Evolutionary conservation across 2,329 filamentous ascomycete species (phyloP).

Genomic region (Sphaerulina vaccinii): DNA sequence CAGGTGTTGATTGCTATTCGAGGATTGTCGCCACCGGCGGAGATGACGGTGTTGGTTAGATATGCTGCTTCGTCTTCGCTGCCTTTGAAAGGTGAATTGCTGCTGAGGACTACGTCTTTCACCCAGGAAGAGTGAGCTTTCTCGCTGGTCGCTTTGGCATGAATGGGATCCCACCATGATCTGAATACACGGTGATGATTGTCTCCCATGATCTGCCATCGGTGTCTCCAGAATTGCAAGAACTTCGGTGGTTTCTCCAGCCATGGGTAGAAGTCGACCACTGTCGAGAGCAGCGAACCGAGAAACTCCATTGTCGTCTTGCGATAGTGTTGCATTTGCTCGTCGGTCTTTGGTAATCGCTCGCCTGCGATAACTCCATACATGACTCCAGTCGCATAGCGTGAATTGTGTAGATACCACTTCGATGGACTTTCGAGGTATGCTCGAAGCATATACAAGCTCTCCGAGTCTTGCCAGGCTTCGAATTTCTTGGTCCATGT

Average conservation of each 20-base stretch:
- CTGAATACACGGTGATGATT: constrained; percentile 10
- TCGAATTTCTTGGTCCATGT: constrained; percentile 14
- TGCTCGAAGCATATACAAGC: constrained; percentile 6
- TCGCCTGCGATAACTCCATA: constrained; percentile 13
- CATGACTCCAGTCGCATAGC: constrained; percentile 16
- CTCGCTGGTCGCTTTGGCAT: background rate
- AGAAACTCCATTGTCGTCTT: constrained; percentile 17
- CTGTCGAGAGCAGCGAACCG: constrained; percentile 7
- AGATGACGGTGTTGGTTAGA: constrained; percentile 18
- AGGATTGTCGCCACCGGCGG: constrained; percentile 18
- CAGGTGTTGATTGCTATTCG: constrained; percentile 18
- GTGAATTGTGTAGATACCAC: constrained; percentile 15
- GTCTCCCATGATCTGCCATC: constrained; percentile 9
- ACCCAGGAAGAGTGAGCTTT: constrained; percentile 9
- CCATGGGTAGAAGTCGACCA: constrained; percentile 18
- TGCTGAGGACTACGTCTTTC: constrained; percentile 10
- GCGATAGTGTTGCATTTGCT: constrained; percentile 13
- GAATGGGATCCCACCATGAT: constrained; percentile 15
- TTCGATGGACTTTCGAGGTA: constrained; percentile 2
- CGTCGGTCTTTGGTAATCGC: constrained; percentile 11
- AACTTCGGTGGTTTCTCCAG: constrained; percentile 3
- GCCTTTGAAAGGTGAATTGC: constrained; percentile 12
- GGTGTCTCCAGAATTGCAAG: constrained; percentile 10
- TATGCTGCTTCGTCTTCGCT: constrained; percentile 15
- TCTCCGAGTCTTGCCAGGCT: constrained; percentile 17